These are phyloP conservation scores for Neonectria sp. DNA, from an alignment of 2,329 filamentous ascomycete species.

Conservation along the genomic window DNA sequence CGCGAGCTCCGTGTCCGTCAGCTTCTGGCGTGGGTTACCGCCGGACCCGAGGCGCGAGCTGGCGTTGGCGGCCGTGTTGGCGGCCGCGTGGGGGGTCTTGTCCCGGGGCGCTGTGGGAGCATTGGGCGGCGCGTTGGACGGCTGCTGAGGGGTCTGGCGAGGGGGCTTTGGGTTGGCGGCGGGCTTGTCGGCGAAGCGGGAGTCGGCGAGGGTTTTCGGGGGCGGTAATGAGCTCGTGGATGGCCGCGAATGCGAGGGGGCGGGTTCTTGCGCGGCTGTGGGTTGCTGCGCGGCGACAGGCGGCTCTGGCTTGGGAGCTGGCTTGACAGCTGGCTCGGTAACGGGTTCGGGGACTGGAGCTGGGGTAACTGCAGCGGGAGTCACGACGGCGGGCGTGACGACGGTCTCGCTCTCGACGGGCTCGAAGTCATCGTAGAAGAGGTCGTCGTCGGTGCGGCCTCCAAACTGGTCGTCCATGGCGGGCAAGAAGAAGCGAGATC, in stretches of 20 bases:
- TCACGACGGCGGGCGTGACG: constrained; percentile 40
- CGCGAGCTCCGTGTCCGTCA: constrained; percentile 71
- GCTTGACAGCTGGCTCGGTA: constrained; percentile 22
- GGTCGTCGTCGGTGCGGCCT: constrained; percentile 73
- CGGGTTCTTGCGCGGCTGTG: constrained; percentile 24
- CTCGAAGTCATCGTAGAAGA: constrained; percentile 75
- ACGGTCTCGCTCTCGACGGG: constrained; percentile 61
- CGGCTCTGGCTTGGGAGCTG: constrained; percentile 28
- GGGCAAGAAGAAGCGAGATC: constrained; percentile 3
- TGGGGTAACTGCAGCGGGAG: constrained; percentile 25
- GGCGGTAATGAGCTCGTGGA: constrained; percentile 29
- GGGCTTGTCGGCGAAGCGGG: constrained; percentile 54
- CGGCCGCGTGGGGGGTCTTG: constrained; percentile 40
- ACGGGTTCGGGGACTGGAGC: constrained; percentile 34
- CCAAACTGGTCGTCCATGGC: constrained; percentile 74
- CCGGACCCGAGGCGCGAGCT: constrained; percentile 66
- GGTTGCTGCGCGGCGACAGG: constrained; percentile 34
- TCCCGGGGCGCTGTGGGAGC: constrained; percentile 51
- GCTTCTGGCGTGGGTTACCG: constrained; percentile 72
- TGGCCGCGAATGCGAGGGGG: constrained; percentile 19
- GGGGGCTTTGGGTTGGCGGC: constrained; percentile 30
- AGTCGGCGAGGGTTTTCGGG: constrained; percentile 49
- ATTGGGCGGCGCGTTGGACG: constrained; percentile 49
- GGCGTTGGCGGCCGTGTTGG: constrained; percentile 53
- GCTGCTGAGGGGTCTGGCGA: constrained; percentile 37